Percentiles rank a stretch among this genome's conserved stretches.
Conservation (phyloP, 75 land plant species). For the Cupressus sempervirens region DNA sequence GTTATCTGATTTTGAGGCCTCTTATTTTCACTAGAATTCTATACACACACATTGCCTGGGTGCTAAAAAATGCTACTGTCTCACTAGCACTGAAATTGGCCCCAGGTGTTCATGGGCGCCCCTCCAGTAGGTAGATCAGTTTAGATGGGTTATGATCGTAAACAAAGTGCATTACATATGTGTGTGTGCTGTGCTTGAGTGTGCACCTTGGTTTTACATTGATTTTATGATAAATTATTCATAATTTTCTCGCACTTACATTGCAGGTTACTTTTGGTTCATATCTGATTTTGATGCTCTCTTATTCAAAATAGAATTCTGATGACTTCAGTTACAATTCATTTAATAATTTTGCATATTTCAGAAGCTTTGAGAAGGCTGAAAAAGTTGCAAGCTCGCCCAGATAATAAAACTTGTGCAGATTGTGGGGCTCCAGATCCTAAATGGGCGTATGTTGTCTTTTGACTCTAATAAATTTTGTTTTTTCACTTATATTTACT, state of each 20-base stretch:
- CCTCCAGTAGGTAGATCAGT: no score
- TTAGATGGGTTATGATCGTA: no score
- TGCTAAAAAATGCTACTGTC: no score
- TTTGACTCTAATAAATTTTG: not conserved
- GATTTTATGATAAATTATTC: not conserved
- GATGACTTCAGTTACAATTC: not conserved
- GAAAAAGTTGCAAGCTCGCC: conserved; percentile 50
- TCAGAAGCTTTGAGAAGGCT: conserved; percentile 30
- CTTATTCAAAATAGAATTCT: not conserved
- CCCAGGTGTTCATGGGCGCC: no score
- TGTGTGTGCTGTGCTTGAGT: no score
- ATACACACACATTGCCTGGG: no score
- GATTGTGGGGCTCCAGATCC: conserved; percentile 90
- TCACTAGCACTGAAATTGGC: no score
- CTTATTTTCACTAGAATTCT: no score
- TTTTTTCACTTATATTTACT: conserved; percentile 6
- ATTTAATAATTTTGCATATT: not conserved
- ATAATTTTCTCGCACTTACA: not conserved
- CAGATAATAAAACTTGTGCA: conserved; percentile 73
- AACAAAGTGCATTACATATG: no score
- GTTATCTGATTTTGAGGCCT: no score
- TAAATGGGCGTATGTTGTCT: conserved; percentile 84
- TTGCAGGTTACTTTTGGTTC: not conserved
- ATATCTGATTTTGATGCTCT: not conserved
- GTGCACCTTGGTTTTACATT: not conserved